Evolutionary conservation across 2,329 filamentous ascomycete species (phyloP), one percentile per base, ranked within the genome.

Genomic region (Cladosporium sp.): DNA sequence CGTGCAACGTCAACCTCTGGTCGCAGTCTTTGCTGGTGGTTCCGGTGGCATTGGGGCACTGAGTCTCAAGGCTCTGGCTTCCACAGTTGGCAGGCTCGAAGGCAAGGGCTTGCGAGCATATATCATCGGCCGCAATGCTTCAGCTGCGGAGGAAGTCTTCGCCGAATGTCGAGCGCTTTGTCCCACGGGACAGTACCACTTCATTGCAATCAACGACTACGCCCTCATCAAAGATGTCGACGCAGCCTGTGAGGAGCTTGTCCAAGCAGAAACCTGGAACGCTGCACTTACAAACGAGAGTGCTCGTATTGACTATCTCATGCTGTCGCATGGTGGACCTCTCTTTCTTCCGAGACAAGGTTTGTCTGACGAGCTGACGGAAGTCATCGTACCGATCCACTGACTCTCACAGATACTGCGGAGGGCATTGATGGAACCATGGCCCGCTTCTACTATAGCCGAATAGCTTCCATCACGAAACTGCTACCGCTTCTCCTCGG

Each of bases 381-480:
- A 21, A 47, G 4, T 47, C 41, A 7, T 21, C 8, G n/a, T 47
- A 0, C n/a, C n/a, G n/a, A 7, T 18, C 30, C 5, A 58, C 21
- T 26, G 34, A 32, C 52, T 34, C 10, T 36, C 14, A 2, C 14
- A 58, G 55, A 58, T 10, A 58, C 55, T 18, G 30, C 7, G 14
- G 55, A 58, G 4, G 55, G 55, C 21, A 58, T 58, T 4, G 55
- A 58, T 41, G 55, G 32, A 8, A 58, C 34, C 24, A 58, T 58
- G 55, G 34, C 34, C 15, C 55, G 55, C 34, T 58, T 58, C 55
- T 41, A 58, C 55, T 58, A 58, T 34, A 58, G 55, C 34, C 55
- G 55, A 1, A 58, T 58, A 4, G 55, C 55, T 12, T 58, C 24
- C 34, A 58, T 58, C 34, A 58, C 55, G 6, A 38, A 36, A 41